Evolutionary conservation across 2,329 filamentous ascomycete species (phyloP), one percentile per base, ranked within the genome.

Genomic region (Epichloe glyceriae): DNA sequence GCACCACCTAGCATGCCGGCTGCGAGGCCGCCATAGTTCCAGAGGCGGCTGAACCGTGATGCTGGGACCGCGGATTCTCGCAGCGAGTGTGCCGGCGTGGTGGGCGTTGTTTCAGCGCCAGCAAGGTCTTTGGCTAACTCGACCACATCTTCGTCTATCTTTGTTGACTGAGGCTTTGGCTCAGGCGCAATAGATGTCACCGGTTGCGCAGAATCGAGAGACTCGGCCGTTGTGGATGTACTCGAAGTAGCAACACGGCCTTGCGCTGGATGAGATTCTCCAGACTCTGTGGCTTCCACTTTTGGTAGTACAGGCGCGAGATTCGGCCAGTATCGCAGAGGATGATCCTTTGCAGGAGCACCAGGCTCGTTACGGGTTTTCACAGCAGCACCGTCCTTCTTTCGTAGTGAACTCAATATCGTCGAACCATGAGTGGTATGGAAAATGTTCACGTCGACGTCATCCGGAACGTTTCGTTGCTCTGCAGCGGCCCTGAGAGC

Each of bases 1-100:
- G 90, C 90, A 1, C 93, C 93, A 60, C 94, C 87, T 7, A 95
- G 82, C 90, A 98, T 95, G 45, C 91, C 94, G 1, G 89, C 91
- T 26, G 89, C 93, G 5, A 98, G 76, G 0, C 93, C 89, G 51
- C 88, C 80, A 63, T 97, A 98, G 67, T 98, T 94, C 87, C 91
- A 96, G 22, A 98, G 71, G 50, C 93, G 79, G 42, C 90, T 85
- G 48, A 98, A 69, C 4, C 93, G 82, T 7, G 89, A 88, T 0
- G 93, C 86, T 1, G 93, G 93, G 0, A 98, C 90, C 55, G 82
- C 83, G 10, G 93, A 98, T 62, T 97, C 91, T 50, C 85, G 78
- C 64, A 98, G 81, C 53, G 85, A 74, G 61, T 94, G 88, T 34
- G 60, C 53, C 48, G 62, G 56, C 30, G 62, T 52, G 30, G 50